These are phyloP conservation scores for Epichloe hybrida DNA, from an alignment of 2,329 filamentous ascomycete genomes.

Conservation along the genomic window DNA sequence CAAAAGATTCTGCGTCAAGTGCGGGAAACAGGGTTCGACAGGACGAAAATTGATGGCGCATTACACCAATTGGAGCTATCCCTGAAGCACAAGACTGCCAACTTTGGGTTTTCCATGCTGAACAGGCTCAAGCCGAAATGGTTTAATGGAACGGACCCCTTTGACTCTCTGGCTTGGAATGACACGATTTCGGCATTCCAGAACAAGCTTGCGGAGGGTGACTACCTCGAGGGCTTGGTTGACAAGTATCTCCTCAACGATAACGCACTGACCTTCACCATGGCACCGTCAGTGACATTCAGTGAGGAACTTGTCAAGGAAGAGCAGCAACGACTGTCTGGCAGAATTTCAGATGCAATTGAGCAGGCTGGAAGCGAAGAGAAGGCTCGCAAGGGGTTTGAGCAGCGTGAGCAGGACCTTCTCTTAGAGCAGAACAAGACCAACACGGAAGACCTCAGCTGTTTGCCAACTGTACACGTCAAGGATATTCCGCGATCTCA, in stretches of 20 bases:
- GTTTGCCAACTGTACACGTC: slow-evolving; percentile 76
- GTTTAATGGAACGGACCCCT: slow-evolving; percentile 92
- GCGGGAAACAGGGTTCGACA: slow-evolving; percentile 67
- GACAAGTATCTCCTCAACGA: slow-evolving; percentile 86
- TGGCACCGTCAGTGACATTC: slow-evolving; percentile 72
- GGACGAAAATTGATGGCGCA: slow-evolving; percentile 82
- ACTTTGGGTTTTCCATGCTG: slow-evolving; percentile 83
- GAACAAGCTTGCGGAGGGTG: slow-evolving; percentile 55
- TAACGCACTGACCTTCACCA: slow-evolving; percentile 81
- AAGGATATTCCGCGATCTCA: slow-evolving; percentile 75
- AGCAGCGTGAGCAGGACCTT: slow-evolving; percentile 66
- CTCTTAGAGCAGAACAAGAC: slow-evolving; percentile 74
- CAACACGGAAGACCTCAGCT: slow-evolving; percentile 72
- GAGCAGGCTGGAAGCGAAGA: slow-evolving; percentile 56
- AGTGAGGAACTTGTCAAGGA: slow-evolving; percentile 61
- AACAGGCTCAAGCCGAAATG: slow-evolving; percentile 81
- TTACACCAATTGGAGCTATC: slow-evolving; percentile 88
- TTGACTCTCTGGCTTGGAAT: slow-evolving; percentile 84
- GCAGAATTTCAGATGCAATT: slow-evolving; percentile 59
- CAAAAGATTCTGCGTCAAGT: slow-evolving; percentile 58
- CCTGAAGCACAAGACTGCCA: slow-evolving; percentile 90
- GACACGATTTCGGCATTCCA: slow-evolving; percentile 78
- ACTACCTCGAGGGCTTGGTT: slow-evolving; percentile 72
- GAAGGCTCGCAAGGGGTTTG: slow-evolving; percentile 57
- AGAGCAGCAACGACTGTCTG: slow-evolving; percentile 60